These are phyloP conservation scores for Coprinopsis cinerea DNA, from an alignment of 768 basidiomycete genomes.

Conservation along the genomic window DNA sequence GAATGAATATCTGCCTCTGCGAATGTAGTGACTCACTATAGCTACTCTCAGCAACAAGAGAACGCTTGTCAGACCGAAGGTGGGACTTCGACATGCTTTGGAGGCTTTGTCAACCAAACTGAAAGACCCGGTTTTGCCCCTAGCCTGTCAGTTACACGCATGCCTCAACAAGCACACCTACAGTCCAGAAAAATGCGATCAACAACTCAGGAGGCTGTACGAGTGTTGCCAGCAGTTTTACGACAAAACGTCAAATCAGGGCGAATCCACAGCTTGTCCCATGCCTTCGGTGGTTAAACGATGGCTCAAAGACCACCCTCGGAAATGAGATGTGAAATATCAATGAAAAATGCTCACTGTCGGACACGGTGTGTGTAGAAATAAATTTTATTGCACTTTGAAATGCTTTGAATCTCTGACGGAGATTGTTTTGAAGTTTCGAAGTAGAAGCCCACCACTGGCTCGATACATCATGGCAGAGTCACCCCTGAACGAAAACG, in stretches of 20 bases:
- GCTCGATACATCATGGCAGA: too few relatives aligned
- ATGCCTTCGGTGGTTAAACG: constrained; percentile 42
- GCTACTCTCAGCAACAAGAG: constrained; percentile 15
- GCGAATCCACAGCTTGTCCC: constrained; percentile 60
- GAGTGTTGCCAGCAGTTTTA: constrained; percentile 59
- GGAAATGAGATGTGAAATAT: neutral
- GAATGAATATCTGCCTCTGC: neutral
- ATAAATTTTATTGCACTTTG: too few relatives aligned
- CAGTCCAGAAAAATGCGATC: constrained; percentile 54
- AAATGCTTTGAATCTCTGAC: too few relatives aligned
- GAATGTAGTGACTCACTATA: neutral
- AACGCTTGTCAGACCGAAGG: constrained; percentile 24
- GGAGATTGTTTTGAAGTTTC: too few relatives aligned
- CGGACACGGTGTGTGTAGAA: too few relatives aligned
- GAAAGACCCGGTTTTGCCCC: neutral
- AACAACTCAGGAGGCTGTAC: constrained; percentile 48
- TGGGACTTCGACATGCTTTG: constrained; percentile 2
- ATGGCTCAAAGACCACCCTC: constrained; percentile 54
- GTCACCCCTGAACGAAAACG: too few relatives aligned
- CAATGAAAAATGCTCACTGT: neutral
- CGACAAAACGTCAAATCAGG: constrained; percentile 29
- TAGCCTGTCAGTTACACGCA: constrained; percentile 59
- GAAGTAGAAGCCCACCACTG: too few relatives aligned
- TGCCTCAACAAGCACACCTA: constrained; percentile 65
- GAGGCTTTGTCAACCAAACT: neutral